A percentile compares a stretch with the other conserved stretches of the same genome.
These are phyloP conservation scores for Hypericum androsaemum DNA, from an alignment of 345 rosid species.

Conservation along the genomic window DNA sequence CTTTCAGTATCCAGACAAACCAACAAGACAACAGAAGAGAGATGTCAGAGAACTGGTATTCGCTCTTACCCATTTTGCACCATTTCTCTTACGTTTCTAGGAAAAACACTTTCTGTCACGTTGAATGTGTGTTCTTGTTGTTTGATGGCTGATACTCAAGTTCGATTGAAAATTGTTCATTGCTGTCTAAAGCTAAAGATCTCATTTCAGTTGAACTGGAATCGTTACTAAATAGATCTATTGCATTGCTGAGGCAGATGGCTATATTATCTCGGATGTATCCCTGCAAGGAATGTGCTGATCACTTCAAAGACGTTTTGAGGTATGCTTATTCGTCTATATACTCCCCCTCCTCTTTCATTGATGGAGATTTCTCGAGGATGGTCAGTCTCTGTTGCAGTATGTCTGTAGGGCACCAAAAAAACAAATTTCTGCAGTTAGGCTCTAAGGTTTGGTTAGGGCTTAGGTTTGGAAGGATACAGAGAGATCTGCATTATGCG, in stretches of 20 bases:
- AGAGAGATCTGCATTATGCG: no score
- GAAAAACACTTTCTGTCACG: no score
- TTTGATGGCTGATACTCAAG: no score
- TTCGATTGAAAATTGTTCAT: no score
- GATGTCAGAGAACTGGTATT: constrained; percentile 85
- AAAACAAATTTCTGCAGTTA: no score
- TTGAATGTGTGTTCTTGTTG: no score
- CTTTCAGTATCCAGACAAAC: constrained; percentile 87
- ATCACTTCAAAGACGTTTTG: constrained; percentile 83
- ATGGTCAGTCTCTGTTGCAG: no score
- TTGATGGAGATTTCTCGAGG: background rate
- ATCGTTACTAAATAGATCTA: background rate
- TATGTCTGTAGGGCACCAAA: no score
- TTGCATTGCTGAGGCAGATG: constrained; percentile 44
- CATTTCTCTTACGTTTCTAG: background rate
- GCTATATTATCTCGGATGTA: constrained; percentile 77
- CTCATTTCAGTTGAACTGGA: background rate
- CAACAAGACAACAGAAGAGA: constrained; percentile 89
- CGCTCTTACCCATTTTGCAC: background rate
- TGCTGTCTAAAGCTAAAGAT: no score
- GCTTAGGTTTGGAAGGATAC: no score
- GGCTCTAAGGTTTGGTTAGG: no score
- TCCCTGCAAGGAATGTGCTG: constrained; percentile 95
- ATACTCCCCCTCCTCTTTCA: background rate
- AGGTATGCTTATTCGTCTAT: constrained; percentile 35